These are phyloP conservation scores for Pulicaria dysenterica DNA, from an alignment of 129 eudicot genomes.

Conservation along the genomic window DNA sequence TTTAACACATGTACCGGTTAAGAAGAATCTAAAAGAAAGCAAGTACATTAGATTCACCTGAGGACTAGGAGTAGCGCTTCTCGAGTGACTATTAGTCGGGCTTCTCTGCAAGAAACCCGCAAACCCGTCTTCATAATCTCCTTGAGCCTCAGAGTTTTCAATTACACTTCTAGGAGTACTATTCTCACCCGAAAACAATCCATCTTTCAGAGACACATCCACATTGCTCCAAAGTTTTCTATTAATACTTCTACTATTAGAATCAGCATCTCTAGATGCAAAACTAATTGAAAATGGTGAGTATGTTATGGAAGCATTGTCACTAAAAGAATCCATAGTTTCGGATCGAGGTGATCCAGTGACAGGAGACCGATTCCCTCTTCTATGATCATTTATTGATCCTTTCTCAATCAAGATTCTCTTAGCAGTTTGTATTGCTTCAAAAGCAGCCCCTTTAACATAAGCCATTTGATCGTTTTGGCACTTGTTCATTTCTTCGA, in stretches of 20 bases:
- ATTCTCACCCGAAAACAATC: constrained; percentile 28
- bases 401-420: constrained; percentile 52
- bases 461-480: constrained; percentile 80
- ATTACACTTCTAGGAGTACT: constrained; percentile 31
- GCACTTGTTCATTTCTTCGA: constrained; percentile 79
- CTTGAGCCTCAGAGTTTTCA: constrained; percentile 18
- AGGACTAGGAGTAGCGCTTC: constrained; percentile 67
- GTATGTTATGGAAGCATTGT: constrained; percentile 6
- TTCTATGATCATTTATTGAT: constrained; percentile 40
- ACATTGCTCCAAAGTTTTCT: constrained; percentile 28
- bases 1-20: background rate
- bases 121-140: constrained; percentile 21
- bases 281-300: constrained; percentile 24
- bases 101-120: constrained; percentile 9
- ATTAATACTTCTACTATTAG: constrained; percentile 19
- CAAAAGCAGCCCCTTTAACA: constrained; percentile 87
- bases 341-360: constrained; percentile 74
- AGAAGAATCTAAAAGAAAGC: background rate
- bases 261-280: constrained; percentile 22
- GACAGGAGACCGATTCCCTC: constrained; percentile 45
- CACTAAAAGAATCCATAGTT: constrained; percentile 52
- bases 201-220: constrained; percentile 29
- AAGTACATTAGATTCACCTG: constrained; percentile 49
- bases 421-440: constrained; percentile 77
- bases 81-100: constrained; percentile 11